A percentile compares a stretch with the other conserved stretches of the same genome.
Evolutionary conservation across 2,329 filamentous ascomycete genomes (phyloP).

Genomic region (Remersonia thermophila): DNA sequence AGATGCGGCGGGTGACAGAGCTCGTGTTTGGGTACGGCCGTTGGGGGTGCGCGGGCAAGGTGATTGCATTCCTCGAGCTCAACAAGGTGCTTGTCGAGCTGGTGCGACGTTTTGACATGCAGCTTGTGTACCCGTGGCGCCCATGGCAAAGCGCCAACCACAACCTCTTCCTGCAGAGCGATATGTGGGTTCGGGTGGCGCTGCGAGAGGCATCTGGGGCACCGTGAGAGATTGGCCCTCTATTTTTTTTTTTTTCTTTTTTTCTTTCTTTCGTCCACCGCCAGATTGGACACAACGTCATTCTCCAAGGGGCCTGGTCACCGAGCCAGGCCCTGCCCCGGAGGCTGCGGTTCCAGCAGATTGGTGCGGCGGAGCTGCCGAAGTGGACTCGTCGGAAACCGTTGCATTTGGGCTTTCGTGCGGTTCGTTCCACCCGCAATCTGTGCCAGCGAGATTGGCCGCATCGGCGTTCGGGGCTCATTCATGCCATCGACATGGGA

Average conservation of each 20-base stretch:
- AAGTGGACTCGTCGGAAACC: too few relatives aligned
- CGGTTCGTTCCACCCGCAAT: too few relatives aligned
- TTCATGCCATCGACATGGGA: too few relatives aligned
- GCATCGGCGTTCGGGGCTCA: too few relatives aligned
- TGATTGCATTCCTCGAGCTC: constrained; percentile 30
- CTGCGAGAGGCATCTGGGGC: constrained; percentile 7
- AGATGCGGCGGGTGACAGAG: constrained; percentile 20
- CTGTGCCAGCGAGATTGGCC: too few relatives aligned
- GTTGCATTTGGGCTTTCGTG: too few relatives aligned
- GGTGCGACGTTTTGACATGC: constrained; percentile 21
- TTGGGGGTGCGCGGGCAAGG: constrained; percentile 29
- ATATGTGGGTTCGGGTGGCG: constrained; percentile 21
- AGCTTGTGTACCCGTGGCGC: constrained; percentile 18
- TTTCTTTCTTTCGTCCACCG: too few relatives aligned
- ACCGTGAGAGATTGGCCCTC: too few relatives aligned
- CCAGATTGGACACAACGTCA: too few relatives aligned
- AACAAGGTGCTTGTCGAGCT: constrained; percentile 30
- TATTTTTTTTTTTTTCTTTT: too few relatives aligned
- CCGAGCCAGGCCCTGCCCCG: too few relatives aligned
- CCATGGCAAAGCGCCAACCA: constrained; percentile 18
- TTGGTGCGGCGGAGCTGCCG: background rate
- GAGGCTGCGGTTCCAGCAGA: background rate
- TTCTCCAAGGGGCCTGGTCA: too few relatives aligned
- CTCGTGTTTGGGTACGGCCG: constrained; percentile 28
- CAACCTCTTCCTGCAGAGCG: constrained; percentile 19